These are phyloP conservation scores for Kwoniella pini DNA, from an alignment of 768 basidiomycete genomes.

Conservation along the genomic window DNA sequence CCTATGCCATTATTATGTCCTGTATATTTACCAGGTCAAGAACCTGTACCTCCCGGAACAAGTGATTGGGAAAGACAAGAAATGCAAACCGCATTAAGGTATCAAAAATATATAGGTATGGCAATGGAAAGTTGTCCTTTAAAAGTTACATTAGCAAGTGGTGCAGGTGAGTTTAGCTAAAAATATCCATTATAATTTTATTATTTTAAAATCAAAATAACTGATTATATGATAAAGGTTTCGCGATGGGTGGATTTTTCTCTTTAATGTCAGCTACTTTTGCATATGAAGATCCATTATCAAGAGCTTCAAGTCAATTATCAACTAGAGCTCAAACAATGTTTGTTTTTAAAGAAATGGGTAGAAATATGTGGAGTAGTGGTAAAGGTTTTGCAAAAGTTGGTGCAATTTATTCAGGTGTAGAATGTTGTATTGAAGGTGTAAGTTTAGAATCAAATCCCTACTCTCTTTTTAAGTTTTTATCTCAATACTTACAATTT, in stretches of 20 bases:
- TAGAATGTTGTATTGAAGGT: slow-evolving; percentile 92
- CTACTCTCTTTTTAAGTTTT: too few relatives aligned
- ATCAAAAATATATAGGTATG: slow-evolving; percentile 67
- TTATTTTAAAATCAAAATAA: too few relatives aligned
- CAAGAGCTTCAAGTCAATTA: slow-evolving; percentile 48
- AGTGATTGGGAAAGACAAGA: slow-evolving; percentile 75
- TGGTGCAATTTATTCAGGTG: slow-evolving; percentile 88
- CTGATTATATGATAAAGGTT: slow-evolving; percentile 61
- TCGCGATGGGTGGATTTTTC: slow-evolving; percentile 91
- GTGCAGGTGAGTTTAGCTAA: slow-evolving; percentile 65
- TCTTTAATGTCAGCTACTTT: slow-evolving; percentile 95
- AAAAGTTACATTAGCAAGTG: slow-evolving; percentile 79
- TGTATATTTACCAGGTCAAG: slow-evolving; percentile 78
- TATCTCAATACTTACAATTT: too few relatives aligned
- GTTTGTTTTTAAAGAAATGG: slow-evolving; percentile 91
- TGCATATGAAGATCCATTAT: slow-evolving; percentile 87
- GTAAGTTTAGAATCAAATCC: too few relatives aligned
- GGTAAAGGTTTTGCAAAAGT: slow-evolving; percentile 95
- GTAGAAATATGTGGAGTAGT: slow-evolving; percentile 80
- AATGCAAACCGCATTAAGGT: slow-evolving; percentile 70
- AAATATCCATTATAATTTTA: not conserved
- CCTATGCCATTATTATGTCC: slow-evolving; percentile 61
- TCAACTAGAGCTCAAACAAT: slow-evolving; percentile 70
- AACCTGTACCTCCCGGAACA: slow-evolving; percentile 73
- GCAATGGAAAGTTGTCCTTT: slow-evolving; percentile 84